Percentiles rank a stretch among this genome's conserved stretches.
Conservation (phyloP, 2,329 filamentous ascomycete species). For the Aspergillus phoenicis region DNA sequence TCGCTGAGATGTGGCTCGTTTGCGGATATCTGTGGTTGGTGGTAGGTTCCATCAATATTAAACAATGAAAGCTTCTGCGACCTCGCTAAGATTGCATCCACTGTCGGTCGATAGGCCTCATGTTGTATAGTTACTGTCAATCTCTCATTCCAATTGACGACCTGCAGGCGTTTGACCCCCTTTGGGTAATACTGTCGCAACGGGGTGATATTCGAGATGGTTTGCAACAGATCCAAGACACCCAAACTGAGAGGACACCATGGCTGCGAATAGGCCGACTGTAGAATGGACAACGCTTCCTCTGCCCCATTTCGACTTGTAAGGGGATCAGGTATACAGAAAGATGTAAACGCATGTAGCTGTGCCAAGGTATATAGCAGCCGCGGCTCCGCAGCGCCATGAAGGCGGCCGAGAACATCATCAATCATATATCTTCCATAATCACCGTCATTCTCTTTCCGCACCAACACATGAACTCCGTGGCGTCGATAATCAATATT, state of each 20-base stretch:
- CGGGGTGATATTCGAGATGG: conserved; percentile 42
- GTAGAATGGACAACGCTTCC: conserved; percentile 57
- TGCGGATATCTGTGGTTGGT: neutral
- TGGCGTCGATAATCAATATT: conserved; percentile 27
- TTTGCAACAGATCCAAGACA: conserved; percentile 17
- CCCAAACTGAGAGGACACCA: conserved; percentile 44
- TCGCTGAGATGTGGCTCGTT: conserved; percentile 13
- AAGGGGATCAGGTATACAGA: conserved; percentile 58
- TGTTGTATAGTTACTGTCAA: conserved; percentile 48
- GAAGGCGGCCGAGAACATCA: conserved; percentile 56
- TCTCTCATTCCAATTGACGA: conserved; percentile 44
- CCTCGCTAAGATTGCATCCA: conserved; percentile 15
- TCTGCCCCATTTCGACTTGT: conserved; percentile 64
- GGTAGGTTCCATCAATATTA: neutral
- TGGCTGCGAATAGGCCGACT: conserved; percentile 55
- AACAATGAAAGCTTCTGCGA: conserved; percentile 16
- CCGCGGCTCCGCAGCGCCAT: conserved; percentile 59
- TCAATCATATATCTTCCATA: conserved; percentile 60
- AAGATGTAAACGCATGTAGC: conserved; percentile 64
- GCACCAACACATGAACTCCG: conserved; percentile 50
- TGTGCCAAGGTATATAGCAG: conserved; percentile 60
- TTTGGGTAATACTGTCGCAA: conserved; percentile 49
- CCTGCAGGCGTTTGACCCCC: conserved; percentile 47
- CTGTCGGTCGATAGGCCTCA: conserved; percentile 28
- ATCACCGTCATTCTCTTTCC: conserved; percentile 34